Percentiles rank a stretch among this genome's conserved stretches.
phyloP scores from a whole-genome alignment of 228 moss, liverwort and hornwort genomes.

The Sphagnum magellanicum region DNA sequence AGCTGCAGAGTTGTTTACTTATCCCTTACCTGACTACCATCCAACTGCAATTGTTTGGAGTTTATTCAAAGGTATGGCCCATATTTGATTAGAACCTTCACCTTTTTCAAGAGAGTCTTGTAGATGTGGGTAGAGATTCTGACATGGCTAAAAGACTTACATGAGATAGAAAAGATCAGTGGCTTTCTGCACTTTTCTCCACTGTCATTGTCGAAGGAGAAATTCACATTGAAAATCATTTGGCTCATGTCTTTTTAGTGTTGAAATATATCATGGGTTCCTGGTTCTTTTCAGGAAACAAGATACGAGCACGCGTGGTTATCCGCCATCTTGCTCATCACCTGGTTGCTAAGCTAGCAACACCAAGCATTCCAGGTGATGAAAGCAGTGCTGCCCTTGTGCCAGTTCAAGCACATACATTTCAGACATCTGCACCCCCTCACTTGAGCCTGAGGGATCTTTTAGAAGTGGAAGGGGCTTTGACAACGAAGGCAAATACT shows the following conservation, averaged over 20 bases:
- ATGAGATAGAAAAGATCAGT: not conserved
- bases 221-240: too few species aligned
- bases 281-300: slow-evolving; percentile 33
- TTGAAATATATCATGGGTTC: too few species aligned
- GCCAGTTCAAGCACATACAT: slow-evolving; percentile 8
- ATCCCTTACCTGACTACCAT: slow-evolving; percentile 78
- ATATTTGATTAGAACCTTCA: not conserved
- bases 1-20: slow-evolving; percentile 63
- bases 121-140: not conserved
- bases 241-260: too few species aligned
- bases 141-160: not conserved
- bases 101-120: not conserved
- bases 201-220: too few species aligned
- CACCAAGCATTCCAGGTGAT: slow-evolving; percentile 13
- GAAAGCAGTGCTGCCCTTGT: slow-evolving; percentile 10
- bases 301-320: slow-evolving; percentile 64
- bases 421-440: slow-evolving; percentile 10
- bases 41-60: slow-evolving; percentile 68
- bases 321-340: slow-evolving; percentile 78
- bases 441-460: slow-evolving; percentile 29
- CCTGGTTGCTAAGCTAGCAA: slow-evolving; percentile 16
- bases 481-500: slow-evolving; percentile 8
- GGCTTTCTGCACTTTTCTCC: not conserved
- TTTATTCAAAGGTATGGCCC: slow-evolving; percentile 68
- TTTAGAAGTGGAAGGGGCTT: slow-evolving; percentile 24